phyloP scores from a whole-genome alignment of 2,329 filamentous ascomycete species.

The Mycosphaerella arachidis region DNA sequence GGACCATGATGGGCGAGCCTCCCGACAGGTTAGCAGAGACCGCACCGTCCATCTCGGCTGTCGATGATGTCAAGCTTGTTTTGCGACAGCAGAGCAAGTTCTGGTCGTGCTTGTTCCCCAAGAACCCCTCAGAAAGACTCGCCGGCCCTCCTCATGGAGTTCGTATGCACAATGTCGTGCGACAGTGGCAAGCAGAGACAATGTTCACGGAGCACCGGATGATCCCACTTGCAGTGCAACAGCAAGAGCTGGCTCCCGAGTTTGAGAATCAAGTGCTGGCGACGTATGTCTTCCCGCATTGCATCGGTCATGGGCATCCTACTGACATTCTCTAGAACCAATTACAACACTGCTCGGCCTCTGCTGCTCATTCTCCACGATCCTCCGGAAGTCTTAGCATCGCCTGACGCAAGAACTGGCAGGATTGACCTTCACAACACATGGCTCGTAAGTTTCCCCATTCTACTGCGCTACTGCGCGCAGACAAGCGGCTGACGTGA shows the following conservation, averaged over 20 bases:
- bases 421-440: conserved; percentile 76
- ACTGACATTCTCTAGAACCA: conserved; percentile 46
- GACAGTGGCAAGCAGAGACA: conserved; percentile 67
- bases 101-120: conserved; percentile 84
- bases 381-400: conserved; percentile 52
- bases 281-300: conserved; percentile 26
- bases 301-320: neutral
- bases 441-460: conserved; percentile 65
- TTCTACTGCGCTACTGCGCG: conserved; percentile 28
- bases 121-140: conserved; percentile 38
- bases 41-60: conserved; percentile 48
- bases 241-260: conserved; percentile 46
- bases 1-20: conserved; percentile 91
- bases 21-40: conserved; percentile 57
- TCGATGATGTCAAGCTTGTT: conserved; percentile 55
- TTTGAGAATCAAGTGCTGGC: conserved; percentile 32
- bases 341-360: conserved; percentile 61
- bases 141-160: conserved; percentile 44
- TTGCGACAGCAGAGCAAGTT: conserved; percentile 59
- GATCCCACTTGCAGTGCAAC: conserved; percentile 73
- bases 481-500: conserved; percentile 40
- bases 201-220: conserved; percentile 71
- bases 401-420: conserved; percentile 53
- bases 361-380: conserved; percentile 79
- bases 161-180: conserved; percentile 74